Evolutionary conservation across 352 stramenopile genomes (phyloP).

Genomic region (Globisporangium ultimum): DNA sequence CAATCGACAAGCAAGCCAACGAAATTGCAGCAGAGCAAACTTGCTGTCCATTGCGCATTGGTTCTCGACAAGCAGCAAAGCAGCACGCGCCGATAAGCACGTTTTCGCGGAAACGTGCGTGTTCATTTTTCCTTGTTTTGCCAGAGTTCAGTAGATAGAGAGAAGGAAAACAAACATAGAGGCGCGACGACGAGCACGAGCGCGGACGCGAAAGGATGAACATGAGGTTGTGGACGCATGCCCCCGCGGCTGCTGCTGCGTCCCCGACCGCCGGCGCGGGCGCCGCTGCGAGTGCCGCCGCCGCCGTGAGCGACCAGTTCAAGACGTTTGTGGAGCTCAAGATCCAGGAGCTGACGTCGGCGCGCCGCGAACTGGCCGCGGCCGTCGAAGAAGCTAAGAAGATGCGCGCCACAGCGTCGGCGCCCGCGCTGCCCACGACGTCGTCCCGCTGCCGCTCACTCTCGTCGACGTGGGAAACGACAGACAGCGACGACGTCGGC

Average conservation of each 20-base stretch:
- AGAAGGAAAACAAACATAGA: too few species aligned
- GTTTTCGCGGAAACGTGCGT: too few species aligned
- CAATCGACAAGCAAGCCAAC: neutral
- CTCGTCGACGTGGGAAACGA: constrained; percentile 63
- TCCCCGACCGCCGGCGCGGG: neutral
- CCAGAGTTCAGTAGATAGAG: too few species aligned
- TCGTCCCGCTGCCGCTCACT: constrained; percentile 44
- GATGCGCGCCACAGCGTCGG: constrained; percentile 12
- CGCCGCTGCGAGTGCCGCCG: neutral
- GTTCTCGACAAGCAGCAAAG: too few species aligned
- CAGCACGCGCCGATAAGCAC: too few species aligned
- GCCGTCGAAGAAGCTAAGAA: constrained; percentile 15
- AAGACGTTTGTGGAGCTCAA: constrained; percentile 12
- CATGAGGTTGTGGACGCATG: constrained; percentile 14
- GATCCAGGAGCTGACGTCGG: constrained; percentile 7
- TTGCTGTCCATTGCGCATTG: constrained; percentile 4
- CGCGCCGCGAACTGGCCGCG: constrained; percentile 9
- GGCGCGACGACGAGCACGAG: neutral
- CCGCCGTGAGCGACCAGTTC: constrained; percentile 12
- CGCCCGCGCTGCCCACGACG: constrained; percentile 4
- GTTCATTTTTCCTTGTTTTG: too few species aligned
- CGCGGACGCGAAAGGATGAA: constrained; percentile 3
- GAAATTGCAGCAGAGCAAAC: neutral
- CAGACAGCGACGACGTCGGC: constrained; percentile 38
- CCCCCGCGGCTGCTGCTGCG: neutral